Conservation (phyloP, 1,139 yeast species). For the Yamadazyma trypodendri region DNA sequence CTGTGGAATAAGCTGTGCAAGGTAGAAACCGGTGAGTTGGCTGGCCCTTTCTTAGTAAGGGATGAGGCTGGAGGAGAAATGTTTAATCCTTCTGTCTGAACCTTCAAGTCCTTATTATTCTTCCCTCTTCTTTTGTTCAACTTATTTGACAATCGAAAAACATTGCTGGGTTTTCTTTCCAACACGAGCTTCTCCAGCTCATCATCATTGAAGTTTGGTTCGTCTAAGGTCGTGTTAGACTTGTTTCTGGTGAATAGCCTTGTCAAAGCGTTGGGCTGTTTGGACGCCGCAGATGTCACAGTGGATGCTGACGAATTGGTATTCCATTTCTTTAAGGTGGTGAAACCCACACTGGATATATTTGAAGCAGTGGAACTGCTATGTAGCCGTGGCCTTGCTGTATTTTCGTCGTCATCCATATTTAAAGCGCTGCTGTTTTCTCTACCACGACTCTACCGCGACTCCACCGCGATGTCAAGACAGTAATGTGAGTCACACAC, state of each 20-base stretch:
- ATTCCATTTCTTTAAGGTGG: conserved; percentile 32
- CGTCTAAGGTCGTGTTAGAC: conserved; percentile 22
- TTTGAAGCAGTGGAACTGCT: conserved; percentile 19
- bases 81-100: conserved; percentile 18
- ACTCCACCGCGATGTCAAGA: too few relatives aligned
- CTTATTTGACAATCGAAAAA: conserved; percentile 13
- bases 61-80: conserved; percentile 18
- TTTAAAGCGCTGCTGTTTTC: too few relatives aligned
- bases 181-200: conserved; percentile 7
- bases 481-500: too few relatives aligned
- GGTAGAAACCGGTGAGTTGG: conserved; percentile 36
- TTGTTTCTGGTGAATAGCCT: conserved; percentile 37
- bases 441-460: too few relatives aligned
- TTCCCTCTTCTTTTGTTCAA: conserved; percentile 16
- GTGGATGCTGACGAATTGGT: conserved; percentile 33
- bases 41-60: conserved; percentile 23
- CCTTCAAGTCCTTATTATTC: conserved; percentile 17
- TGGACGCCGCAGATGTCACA: conserved; percentile 14
- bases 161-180: conserved; percentile 14
- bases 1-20: conserved; percentile 39
- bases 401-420: conserved; percentile 2
- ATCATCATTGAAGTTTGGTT: conserved; percentile 7
- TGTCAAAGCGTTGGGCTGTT: conserved; percentile 22
- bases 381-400: background rate
- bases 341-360: conserved; percentile 43